These are phyloP conservation scores for Cordyceps militaris DNA, from an alignment of 2,329 filamentous ascomycete species.

Conservation along the genomic window DNA sequence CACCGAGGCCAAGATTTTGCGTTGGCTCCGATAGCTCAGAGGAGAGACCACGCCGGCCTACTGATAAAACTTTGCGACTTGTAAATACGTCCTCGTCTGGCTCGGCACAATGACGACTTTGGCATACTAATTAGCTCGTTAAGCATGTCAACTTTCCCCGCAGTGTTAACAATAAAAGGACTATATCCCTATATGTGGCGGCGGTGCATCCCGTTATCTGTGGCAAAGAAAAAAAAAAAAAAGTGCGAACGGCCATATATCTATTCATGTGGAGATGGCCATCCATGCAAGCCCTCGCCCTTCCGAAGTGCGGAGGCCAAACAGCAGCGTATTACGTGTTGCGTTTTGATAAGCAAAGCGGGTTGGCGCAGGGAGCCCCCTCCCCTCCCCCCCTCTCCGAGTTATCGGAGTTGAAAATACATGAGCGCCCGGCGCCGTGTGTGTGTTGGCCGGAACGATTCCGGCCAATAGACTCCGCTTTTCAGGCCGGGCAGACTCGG, in stretches of 20 bases:
- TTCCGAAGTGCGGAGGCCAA: slow-evolving; percentile 8
- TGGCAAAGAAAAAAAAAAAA: not conserved
- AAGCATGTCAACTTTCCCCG: too few species aligned
- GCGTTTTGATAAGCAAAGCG: not conserved
- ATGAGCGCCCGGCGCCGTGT: slow-evolving; percentile 21
- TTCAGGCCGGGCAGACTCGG: slow-evolving; percentile 15
- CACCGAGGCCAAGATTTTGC: too few species aligned
- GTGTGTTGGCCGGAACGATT: slow-evolving; percentile 28
- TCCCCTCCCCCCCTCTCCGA: not conserved
- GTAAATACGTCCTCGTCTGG: too few species aligned
- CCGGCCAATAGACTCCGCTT: slow-evolving; percentile 23
- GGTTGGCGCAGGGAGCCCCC: not conserved
- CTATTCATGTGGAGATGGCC: slow-evolving; percentile 11
- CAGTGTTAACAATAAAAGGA: too few species aligned
- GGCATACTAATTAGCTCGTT: too few species aligned
- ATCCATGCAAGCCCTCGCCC: not conserved
- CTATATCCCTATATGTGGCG: too few species aligned
- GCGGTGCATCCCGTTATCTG: not conserved
- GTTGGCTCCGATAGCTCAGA: too few species aligned
- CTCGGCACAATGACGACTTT: too few species aligned
- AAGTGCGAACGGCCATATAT: slow-evolving; percentile 7
- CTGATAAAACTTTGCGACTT: too few species aligned
- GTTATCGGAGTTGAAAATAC: slow-evolving; percentile 4
- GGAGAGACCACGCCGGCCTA: too few species aligned
- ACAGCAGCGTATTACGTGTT: slow-evolving; percentile 3